Evolutionary conservation across 495 filamentous ascomycete genomes (phyloP).

Genomic region (Penicillium lividum): DNA sequence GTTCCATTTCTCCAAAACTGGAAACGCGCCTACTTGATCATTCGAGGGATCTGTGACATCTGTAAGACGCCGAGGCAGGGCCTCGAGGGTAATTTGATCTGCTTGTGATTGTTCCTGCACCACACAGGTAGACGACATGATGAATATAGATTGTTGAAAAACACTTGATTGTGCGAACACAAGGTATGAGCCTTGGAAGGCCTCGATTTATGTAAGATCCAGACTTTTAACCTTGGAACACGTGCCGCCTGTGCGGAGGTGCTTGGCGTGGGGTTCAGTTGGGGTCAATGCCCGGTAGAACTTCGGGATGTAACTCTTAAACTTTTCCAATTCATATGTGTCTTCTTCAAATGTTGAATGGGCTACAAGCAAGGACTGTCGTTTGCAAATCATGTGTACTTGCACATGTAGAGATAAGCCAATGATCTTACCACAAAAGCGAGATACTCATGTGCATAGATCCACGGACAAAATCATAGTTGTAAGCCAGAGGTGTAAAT

Average conservation of each 20-base stretch:
- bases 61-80: conserved; percentile 9
- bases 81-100: conserved; percentile 23
- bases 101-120: conserved; percentile 16
- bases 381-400: too few species aligned
- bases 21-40: conserved; percentile 13
- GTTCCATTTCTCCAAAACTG: conserved; percentile 62
- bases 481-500: too few species aligned
- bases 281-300: neutral
- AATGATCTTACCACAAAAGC: too few species aligned
- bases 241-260: conserved; percentile 8
- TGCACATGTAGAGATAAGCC: too few species aligned
- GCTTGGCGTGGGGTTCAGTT: conserved; percentile 2
- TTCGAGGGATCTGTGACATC: neutral
- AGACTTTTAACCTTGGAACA: too few species aligned
- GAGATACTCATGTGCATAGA: too few species aligned
- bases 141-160: neutral
- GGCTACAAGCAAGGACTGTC: too few species aligned
- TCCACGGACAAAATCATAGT: too few species aligned
- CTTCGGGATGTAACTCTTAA: neutral
- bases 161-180: neutral
- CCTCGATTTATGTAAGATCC: neutral
- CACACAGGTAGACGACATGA: conserved; percentile 19
- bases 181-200: too few species aligned
- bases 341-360: too few species aligned
- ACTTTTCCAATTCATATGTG: too few species aligned